A percentile compares a stretch with the other conserved stretches of the same genome.
phyloP scores from a whole-genome alignment of 1,284 basidiomycete species.

The Ganoderma meredithae region DNA sequence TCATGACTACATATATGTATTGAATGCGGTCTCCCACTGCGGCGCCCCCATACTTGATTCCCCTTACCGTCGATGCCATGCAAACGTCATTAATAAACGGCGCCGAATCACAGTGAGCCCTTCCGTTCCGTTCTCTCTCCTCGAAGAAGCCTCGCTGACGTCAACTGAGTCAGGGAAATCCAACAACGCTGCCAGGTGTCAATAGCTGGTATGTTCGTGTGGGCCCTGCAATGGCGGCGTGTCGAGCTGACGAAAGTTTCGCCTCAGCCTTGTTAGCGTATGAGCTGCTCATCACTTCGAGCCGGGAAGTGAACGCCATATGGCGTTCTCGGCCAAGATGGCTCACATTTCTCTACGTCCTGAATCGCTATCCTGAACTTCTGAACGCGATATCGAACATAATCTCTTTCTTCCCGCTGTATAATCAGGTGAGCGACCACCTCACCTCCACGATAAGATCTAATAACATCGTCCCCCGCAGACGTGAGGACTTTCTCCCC shows the following conservation, averaged over 20 bases:
- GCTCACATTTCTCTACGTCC: neutral
- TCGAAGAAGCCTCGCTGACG: neutral
- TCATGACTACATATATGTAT: neutral
- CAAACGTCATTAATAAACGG: neutral
- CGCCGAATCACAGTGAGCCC: neutral
- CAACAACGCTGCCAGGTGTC: neutral
- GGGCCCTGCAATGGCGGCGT: neutral
- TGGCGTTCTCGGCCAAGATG: neutral
- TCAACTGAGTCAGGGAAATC: neutral
- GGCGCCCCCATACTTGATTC: neutral
- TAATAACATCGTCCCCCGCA: neutral
- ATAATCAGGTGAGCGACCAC: neutral
- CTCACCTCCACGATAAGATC: neutral
- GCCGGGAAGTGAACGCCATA: neutral
- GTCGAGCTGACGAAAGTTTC: neutral
- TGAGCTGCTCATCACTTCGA: neutral
- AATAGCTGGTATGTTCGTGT: neutral
- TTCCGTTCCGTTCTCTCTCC: neutral
- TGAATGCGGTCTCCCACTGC: neutral
- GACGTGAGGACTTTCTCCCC: neutral
- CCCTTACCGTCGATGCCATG: neutral
- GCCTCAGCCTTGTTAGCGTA: neutral
- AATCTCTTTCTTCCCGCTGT: neutral
- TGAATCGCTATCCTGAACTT: conserved; percentile 1
- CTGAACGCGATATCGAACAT: neutral